Evolutionary conservation across 495 filamentous ascomycete species (phyloP).

Genomic region (Talaromyces wortmannii): DNA sequence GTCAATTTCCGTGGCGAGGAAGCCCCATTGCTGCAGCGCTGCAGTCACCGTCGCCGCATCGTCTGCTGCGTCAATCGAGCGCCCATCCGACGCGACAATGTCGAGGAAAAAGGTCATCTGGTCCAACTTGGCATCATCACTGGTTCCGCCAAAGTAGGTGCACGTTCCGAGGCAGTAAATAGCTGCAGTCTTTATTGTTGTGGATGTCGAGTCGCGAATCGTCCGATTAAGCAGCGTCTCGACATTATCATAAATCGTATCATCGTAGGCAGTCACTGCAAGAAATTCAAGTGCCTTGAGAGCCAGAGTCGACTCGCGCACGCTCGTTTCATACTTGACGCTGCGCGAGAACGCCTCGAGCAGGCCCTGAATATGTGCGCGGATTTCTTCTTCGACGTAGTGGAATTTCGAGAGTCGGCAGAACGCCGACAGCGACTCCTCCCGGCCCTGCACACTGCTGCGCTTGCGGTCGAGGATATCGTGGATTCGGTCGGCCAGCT

Average conservation of each 20-base stretch:
- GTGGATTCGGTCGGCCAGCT: constrained; percentile 63
- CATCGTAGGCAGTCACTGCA: constrained; percentile 63
- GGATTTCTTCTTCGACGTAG: constrained; percentile 62
- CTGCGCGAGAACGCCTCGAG: constrained; percentile 65
- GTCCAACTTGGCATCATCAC: constrained; percentile 60
- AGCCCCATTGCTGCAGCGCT: constrained; percentile 83
- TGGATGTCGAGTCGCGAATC: constrained; percentile 63
- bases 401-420: constrained; percentile 66
- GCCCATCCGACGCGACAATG: constrained; percentile 79
- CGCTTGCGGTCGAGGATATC: constrained; percentile 85
- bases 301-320: constrained; percentile 67
- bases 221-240: constrained; percentile 57
- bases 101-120: constrained; percentile 80
- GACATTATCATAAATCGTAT: constrained; percentile 61
- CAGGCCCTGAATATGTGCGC: constrained; percentile 54
- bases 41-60: constrained; percentile 71
- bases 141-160: constrained; percentile 74
- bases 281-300: constrained; percentile 71
- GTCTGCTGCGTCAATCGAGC: constrained; percentile 66
- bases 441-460: constrained; percentile 72
- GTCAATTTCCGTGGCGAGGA: constrained; percentile 74
- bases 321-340: constrained; percentile 61
- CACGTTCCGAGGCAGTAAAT: constrained; percentile 69
- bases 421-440: constrained; percentile 63
- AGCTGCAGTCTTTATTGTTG: constrained; percentile 60